phyloP scores from a whole-genome alignment of 1,284 basidiomycete genomes.

The Phellinidium pouzarii region DNA sequence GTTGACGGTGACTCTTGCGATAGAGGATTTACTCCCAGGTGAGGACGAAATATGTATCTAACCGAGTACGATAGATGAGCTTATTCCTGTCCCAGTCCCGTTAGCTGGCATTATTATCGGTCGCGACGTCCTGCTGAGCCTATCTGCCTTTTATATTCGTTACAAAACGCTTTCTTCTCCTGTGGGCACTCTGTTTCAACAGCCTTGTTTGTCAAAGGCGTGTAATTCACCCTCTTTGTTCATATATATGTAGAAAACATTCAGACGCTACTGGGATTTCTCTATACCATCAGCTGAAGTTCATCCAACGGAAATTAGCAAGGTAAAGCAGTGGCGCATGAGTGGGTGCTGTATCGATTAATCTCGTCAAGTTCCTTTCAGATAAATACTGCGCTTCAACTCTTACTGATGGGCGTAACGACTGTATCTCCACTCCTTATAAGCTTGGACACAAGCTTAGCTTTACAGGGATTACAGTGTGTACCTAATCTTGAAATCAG shows the following conservation, averaged over 20 bases:
- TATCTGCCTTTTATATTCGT: conserved; percentile 92
- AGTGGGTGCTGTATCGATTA: neutral
- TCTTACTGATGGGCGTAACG: conserved; percentile 83
- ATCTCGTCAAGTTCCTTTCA: conserved; percentile 28
- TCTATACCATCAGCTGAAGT: conserved; percentile 93
- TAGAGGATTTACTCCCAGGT: conserved; percentile 85
- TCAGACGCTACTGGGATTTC: conserved; percentile 90
- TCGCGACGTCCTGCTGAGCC: conserved; percentile 79
- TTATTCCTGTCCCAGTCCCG: conserved; percentile 48
- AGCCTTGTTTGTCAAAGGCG: conserved; percentile 2
- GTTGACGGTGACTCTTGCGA: conserved; percentile 79
- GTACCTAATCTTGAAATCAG: conserved; percentile 20
- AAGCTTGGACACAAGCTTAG: conserved; percentile 49
- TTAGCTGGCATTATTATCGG: conserved; percentile 85
- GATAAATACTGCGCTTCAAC: conserved; percentile 91
- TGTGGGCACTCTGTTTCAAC: conserved; percentile 40
- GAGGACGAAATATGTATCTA: neutral
- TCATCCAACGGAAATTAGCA: conserved; percentile 84
- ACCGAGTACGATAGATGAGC: neutral
- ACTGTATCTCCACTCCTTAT: conserved; percentile 83
- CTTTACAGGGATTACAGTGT: conserved; percentile 60
- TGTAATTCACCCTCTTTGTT: conserved; percentile 17
- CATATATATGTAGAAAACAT: conserved; percentile 75
- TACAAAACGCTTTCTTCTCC: conserved; percentile 86
- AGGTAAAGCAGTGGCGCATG: conserved; percentile 43